Conservation (phyloP, 176 grass and related monocot genomes). For the Microstegium vimineum region DNA sequence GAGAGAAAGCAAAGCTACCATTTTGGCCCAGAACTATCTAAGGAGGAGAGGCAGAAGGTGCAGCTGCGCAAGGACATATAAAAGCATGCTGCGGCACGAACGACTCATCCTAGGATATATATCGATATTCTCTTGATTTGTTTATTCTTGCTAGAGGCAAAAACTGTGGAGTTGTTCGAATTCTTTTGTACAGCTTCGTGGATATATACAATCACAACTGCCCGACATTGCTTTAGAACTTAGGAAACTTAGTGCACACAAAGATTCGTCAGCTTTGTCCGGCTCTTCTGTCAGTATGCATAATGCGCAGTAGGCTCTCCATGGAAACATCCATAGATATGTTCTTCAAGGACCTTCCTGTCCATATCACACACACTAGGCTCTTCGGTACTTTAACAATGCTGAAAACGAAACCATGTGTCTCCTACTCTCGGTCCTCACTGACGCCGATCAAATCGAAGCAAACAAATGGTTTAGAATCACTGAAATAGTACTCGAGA, state of each 20-base stretch:
- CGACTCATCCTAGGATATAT: not conserved
- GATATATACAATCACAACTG: slow-evolving; percentile 2
- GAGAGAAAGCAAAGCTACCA: slow-evolving; percentile 24
- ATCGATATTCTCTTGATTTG: not conserved
- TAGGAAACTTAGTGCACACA: slow-evolving; percentile 4
- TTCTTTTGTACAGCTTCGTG: slow-evolving; percentile 16
- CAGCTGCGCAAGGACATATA: slow-evolving; percentile 7
- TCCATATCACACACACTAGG: not conserved
- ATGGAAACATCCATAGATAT: not conserved
- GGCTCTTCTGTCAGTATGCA: not conserved
- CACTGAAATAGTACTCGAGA: not conserved
- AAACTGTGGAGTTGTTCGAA: not conserved
- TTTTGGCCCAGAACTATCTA: slow-evolving; percentile 28
- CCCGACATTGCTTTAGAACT: not conserved
- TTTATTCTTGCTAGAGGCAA: slow-evolving; percentile 8
- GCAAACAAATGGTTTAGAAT: slow-evolving; percentile 18
- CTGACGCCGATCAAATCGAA: slow-evolving; percentile 32
- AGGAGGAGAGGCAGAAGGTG: not conserved
- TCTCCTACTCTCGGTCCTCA: not conserved
- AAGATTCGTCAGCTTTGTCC: not conserved
- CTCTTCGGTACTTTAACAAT: not conserved
- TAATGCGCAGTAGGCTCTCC: not conserved
- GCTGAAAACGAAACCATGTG: slow-evolving; percentile 6
- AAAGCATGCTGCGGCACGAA: slow-evolving; percentile 13
- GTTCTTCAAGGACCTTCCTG: not conserved